Percentiles rank a stretch among this genome's conserved stretches.
phyloP scores from a whole-genome alignment of 345 rosid genomes.

The Syzygium grande region DNA sequence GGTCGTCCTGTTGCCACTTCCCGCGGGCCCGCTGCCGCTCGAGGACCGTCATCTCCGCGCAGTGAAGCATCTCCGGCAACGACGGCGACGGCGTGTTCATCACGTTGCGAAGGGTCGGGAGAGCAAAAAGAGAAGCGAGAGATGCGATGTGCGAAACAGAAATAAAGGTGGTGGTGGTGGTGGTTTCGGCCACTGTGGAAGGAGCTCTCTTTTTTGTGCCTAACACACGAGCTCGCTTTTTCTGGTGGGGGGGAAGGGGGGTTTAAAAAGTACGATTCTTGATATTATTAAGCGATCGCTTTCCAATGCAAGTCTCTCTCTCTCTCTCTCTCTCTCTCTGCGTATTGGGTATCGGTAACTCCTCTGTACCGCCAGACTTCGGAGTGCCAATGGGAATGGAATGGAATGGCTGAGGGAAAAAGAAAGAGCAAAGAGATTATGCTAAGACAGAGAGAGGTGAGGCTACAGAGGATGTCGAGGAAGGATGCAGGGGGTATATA shows the following conservation, averaged over 20 bases:
- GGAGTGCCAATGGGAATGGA: not conserved
- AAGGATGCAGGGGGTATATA: not conserved
- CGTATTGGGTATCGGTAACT: not conserved
- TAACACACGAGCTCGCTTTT: not conserved
- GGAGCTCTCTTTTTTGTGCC: not conserved
- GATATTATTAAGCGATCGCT: not conserved
- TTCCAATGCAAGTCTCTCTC: not conserved
- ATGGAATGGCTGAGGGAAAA: not conserved
- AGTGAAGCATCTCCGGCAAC: conserved; percentile 8
- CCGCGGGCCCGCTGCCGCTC: conserved; percentile 50
- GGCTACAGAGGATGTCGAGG: not conserved
- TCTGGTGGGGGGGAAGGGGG: not conserved
- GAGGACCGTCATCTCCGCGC: conserved; percentile 32
- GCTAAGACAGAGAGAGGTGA: not conserved
- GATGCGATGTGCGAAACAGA: not conserved
- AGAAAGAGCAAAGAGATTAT: not conserved
- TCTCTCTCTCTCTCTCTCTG: not conserved
- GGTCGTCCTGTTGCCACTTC: conserved; percentile 31
- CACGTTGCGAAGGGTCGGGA: not conserved
- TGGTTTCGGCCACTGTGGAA: not conserved
- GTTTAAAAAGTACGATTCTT: not conserved
- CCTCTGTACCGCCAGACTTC: not conserved
- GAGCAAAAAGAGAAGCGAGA: not conserved
- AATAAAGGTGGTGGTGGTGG: not conserved
- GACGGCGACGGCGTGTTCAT: conserved; percentile 19